phyloP scores from a whole-genome alignment of 1,284 basidiomycete species.

The Pterulicium gracile region DNA sequence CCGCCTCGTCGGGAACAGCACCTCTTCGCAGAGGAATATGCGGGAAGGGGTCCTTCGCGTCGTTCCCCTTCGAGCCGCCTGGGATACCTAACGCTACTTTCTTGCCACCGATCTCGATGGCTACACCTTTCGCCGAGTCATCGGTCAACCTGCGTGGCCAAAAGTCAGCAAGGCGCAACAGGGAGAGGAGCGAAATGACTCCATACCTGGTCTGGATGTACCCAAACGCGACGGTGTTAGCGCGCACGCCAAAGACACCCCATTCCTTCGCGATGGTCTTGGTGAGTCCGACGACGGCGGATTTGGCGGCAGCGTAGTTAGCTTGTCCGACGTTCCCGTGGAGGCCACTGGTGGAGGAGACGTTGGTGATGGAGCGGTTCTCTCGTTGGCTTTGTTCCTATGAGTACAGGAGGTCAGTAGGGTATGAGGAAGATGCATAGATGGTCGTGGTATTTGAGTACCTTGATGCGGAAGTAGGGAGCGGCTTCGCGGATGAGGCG shows the following conservation, averaged over 20 bases:
- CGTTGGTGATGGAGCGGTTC: conserved; percentile 71
- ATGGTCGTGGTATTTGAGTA: conserved; percentile 14
- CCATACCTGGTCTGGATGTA: conserved; percentile 29
- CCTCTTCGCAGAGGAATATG: conserved; percentile 67
- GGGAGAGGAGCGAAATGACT: background rate
- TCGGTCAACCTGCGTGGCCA: conserved; percentile 41
- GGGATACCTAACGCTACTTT: conserved; percentile 77
- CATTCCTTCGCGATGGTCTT: conserved; percentile 86
- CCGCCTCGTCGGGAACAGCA: conserved; percentile 72
- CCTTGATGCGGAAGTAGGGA: conserved; percentile 79
- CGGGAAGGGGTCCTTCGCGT: conserved; percentile 29
- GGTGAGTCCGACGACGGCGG: conserved; percentile 67
- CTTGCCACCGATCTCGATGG: conserved; percentile 76
- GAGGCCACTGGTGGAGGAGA: conserved; percentile 68
- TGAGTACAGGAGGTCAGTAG: background rate
- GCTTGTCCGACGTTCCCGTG: conserved; percentile 81
- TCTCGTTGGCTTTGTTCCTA: conserved; percentile 33
- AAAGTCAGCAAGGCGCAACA: conserved; percentile 10
- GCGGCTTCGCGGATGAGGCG: conserved; percentile 76
- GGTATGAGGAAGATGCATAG: conserved; percentile 1
- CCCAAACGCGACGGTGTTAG: conserved; percentile 75
- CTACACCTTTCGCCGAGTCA: conserved; percentile 67
- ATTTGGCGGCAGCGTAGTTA: conserved; percentile 75
- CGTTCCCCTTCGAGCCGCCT: conserved; percentile 19
- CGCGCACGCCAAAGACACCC: conserved; percentile 74